Percentiles rank a stretch among this genome's conserved stretches.
These are phyloP conservation scores for Rhodotorula sphaerocarpa DNA, from an alignment of 768 basidiomycete species.

Conservation along the genomic window DNA sequence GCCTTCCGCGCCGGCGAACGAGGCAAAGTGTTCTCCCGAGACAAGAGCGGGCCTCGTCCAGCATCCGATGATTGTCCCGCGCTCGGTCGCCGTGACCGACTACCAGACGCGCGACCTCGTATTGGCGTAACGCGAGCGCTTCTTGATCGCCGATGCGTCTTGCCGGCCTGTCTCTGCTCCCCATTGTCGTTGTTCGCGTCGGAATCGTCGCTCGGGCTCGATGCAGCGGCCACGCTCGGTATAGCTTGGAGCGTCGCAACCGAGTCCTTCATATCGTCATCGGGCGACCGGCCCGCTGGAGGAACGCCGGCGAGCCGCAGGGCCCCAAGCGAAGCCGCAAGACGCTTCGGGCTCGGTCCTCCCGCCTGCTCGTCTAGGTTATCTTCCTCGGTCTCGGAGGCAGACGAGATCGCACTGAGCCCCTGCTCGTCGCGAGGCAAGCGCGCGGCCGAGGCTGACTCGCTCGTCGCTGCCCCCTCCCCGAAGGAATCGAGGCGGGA, in stretches of 20 bases:
- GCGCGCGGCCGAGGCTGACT: conserved; percentile 8
- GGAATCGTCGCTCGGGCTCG: conserved; percentile 15
- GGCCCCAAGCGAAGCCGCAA: conserved; percentile 22
- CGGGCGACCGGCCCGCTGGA: too few species aligned
- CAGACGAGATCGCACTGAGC: conserved; percentile 24
- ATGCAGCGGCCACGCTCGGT: too few species aligned
- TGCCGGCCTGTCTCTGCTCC: too few species aligned
- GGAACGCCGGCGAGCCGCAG: conserved; percentile 1
- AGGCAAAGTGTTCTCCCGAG: conserved; percentile 7
- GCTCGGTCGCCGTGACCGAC: conserved; percentile 22
- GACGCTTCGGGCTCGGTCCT: conserved; percentile 8
- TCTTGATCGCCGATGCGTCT: too few species aligned
- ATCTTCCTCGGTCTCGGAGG: conserved; percentile 6
- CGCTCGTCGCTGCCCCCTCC: conserved; percentile 27
- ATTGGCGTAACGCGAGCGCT: conserved; percentile 7
- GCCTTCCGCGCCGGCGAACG: conserved; percentile 2
- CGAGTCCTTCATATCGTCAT: too few species aligned
- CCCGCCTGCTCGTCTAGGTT: neutral
- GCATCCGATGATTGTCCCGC: too few species aligned
- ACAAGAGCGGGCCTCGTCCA: neutral
- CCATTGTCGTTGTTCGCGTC: conserved; percentile 10
- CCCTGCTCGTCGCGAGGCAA: conserved; percentile 2
- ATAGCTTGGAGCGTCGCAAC: too few species aligned
- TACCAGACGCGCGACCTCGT: conserved; percentile 16
- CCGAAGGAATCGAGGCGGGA: conserved; percentile 22